Conservation (phyloP, 176 grass and related monocot genomes). For the Sorghum bicolor region Sorghum_bicolor_NCBIv3 NC_012871.2:65514501-65515000, state of each 20-base stretch:
- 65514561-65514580: background rate
- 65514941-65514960: background rate
- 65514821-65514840: background rate
- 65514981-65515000: background rate
- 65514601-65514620: background rate
- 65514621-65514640: background rate
- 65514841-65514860: background rate
- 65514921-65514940: background rate
- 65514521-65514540: background rate
- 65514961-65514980: background rate
- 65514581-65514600: background rate
- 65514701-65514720: background rate
- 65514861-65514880: background rate
- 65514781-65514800: background rate
- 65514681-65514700: background rate
- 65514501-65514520: constrained; percentile 39
- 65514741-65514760: background rate
- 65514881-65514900: background rate
- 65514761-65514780: background rate
- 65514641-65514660: background rate
- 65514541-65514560: background rate
- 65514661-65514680: background rate
- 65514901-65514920: background rate
- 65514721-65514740: background rate
- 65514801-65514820: background rate